Evolutionary conservation across 148 eudicot species (phyloP), one percentile per base, ranked within the genome.

Genomic region (Amaranthus hypochondriacus): DNA sequence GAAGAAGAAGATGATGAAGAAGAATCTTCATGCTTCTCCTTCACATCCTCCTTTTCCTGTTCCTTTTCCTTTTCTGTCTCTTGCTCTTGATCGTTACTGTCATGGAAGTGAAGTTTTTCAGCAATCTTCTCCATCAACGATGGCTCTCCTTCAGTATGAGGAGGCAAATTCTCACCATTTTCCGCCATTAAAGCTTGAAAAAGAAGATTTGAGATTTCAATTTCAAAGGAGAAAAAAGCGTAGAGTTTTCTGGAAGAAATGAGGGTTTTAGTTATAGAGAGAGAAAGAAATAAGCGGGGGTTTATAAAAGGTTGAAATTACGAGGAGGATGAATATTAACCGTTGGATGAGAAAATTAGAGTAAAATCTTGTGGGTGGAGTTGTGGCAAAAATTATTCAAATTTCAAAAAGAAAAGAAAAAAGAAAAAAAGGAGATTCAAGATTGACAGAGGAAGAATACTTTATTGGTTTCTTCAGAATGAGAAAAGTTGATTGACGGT

Each of bases 71-170:
- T 69, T 53, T 74, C 47, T 18, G 28, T 68, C 21, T 61, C 53
- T 6, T 54, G 18, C 52, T 77, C 42, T 2, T 73, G 51, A 9
- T 68, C 69, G 9, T 58, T 54, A 28, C 43, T 65, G 28, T 79
- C 60, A 18, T 62, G 62, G 53, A 53, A 64, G 66, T 88, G 88
- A 71, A 86, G 57, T 81, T 89, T 91, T 39, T 87, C 91, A 6
- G 87, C 73, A 59, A 89, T 86, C 84, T 84, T 91, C 59, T 91
- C 96, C 73, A 84, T 68, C 52, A 89, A 79, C 4, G 93, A 74
- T 76, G 87, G 92, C 39, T 81, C 66, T 70, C 84, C 91, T 65
- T 74, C 10, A n/a, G 66, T 39, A 21, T 54, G 55, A 43, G 76
- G 56, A 54, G 63, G 62, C 50, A 10, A 52, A 9, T 48, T 5